Evolutionary conservation across 768 basidiomycete genomes (phyloP), one percentile per base, ranked within the genome.

Genomic region (Leccinum longicurvipes): DNA sequence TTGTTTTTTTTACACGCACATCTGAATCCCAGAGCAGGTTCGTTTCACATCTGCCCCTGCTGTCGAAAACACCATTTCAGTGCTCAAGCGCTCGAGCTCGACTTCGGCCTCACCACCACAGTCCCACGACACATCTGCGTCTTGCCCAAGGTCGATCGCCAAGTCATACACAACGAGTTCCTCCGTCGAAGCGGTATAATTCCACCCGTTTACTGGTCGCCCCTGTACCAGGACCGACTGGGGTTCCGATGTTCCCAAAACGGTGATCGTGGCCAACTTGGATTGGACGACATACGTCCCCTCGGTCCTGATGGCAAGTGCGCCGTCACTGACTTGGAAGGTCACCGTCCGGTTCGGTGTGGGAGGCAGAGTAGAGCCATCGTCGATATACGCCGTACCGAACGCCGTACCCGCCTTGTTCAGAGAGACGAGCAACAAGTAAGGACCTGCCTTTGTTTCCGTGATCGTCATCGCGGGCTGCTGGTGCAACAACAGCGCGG

Each of bases 341-440:
- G 67, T 74, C 44, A 87, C 66, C 31, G 68, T 77, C 36, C 75
- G 77, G 65, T 74, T 79, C 4, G 77, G 76, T 29, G 77, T 77
- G 19, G 83, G 82, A 36, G 82, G 82, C 50, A 76, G 63, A 59
- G 53, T 60, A 3, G 39, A 73, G 12, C 87, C 88, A 64, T 89
- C 88, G 63, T 90, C 88, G 45, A 89, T 55, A 63, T 84, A 85
- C 0, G 82, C 81, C 28, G 73, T 74, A 0, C 88, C 88, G 47
- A 77, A 78, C 1, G 87, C 87, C 2, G 66, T 50, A 0, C 82
- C 81, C 21, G 71, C 65, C 3, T 63, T 58, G 15, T 76, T 72
- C 50, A 81, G 77, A 2, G 84, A 80, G 7, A 87, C 76, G 32
- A 89, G 76, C 9, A 90, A 72, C 4, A 79, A 75, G 65, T 81